Evolutionary conservation across 2,329 filamentous ascomycete genomes (phyloP).

Genomic region (Lecanicillium sp.): DNA sequence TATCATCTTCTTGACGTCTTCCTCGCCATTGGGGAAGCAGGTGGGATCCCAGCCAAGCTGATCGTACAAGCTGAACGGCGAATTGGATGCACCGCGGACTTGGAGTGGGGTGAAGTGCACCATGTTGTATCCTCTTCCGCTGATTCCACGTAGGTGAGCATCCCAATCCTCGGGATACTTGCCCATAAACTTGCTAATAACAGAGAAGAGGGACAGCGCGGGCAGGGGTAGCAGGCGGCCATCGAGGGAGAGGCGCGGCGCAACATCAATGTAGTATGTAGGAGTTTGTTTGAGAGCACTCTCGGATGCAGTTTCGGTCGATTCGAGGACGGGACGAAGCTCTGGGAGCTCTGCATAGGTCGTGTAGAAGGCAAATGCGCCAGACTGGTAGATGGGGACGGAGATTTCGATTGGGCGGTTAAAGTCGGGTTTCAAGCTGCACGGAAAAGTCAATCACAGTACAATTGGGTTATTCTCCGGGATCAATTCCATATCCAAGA

Average conservation of each 20-base stretch:
- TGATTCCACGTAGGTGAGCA: conserved; percentile 78
- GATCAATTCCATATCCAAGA: conserved; percentile 9
- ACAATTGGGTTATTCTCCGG: conserved; percentile 3
- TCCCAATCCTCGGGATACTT: conserved; percentile 86
- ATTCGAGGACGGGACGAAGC: conserved; percentile 28
- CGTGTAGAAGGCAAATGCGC: conserved; percentile 90
- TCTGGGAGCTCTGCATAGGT: conserved; percentile 83
- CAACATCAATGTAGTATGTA: conserved; percentile 88
- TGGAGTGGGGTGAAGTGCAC: conserved; percentile 95
- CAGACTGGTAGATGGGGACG: conserved; percentile 71
- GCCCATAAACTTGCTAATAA: conserved; percentile 98
- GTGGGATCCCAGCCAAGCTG: conserved; percentile 78
- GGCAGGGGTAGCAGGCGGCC: conserved; percentile 70
- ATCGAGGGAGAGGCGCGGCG: conserved; percentile 68
- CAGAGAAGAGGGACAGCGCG: conserved; percentile 83
- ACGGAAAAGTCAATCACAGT: background rate
- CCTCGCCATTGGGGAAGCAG: conserved; percentile 77
- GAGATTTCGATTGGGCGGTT: conserved; percentile 86
- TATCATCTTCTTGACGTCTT: conserved; percentile 70
- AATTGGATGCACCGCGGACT: conserved; percentile 82
- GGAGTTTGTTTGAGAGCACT: conserved; percentile 55
- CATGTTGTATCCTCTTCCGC: conserved; percentile 94
- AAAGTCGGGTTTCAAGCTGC: conserved; percentile 82
- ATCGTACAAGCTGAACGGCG: conserved; percentile 93
- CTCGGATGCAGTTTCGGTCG: conserved; percentile 22